A percentile compares a stretch with the other conserved stretches of the same genome.
Evolutionary conservation across 352 stramenopile species (phyloP).

Genomic region (Phytopythium chamaehyphon): DNA sequence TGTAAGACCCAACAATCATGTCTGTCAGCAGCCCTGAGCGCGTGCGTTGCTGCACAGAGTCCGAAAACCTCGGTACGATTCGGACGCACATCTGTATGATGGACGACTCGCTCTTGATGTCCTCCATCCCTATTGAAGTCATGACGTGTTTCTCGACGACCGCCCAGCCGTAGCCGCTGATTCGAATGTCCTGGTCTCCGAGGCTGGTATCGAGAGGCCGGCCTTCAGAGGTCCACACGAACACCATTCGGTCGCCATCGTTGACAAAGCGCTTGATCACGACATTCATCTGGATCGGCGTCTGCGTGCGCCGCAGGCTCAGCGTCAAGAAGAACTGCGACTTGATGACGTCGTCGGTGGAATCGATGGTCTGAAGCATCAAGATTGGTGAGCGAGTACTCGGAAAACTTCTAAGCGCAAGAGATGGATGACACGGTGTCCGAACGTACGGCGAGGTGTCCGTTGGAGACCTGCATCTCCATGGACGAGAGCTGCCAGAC

Average conservation of each 20-base stretch:
- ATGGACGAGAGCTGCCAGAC: conserved; percentile 10
- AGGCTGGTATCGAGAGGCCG: conserved; percentile 16
- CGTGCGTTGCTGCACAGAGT: background rate
- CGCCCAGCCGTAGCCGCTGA: conserved; percentile 22
- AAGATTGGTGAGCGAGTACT: background rate
- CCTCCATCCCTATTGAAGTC: background rate
- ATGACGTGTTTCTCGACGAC: conserved; percentile 11
- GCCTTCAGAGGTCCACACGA: conserved; percentile 20
- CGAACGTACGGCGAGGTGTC: conserved; percentile 5
- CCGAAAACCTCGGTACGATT: conserved; percentile 10
- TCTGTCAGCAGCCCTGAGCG: conserved; percentile 9
- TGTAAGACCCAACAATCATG: conserved; percentile 16
- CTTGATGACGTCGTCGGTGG: conserved; percentile 16
- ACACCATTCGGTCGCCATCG: conserved; percentile 12
- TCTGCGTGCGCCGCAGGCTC: conserved; percentile 12
- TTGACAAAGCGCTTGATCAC: conserved; percentile 21
- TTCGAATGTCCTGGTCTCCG: conserved; percentile 13
- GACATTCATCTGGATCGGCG: conserved; percentile 17
- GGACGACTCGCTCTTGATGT: background rate
- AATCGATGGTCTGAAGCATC: conserved; percentile 20
- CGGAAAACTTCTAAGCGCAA: background rate
- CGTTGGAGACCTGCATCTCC: conserved; percentile 6
- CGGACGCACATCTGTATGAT: conserved; percentile 12
- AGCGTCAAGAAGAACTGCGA: conserved; percentile 16
- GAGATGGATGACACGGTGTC: no score